Evolutionary conservation across 2,329 filamentous ascomycete genomes (phyloP).

Genomic region (Sclerotinia sclerotiorum): DNA sequence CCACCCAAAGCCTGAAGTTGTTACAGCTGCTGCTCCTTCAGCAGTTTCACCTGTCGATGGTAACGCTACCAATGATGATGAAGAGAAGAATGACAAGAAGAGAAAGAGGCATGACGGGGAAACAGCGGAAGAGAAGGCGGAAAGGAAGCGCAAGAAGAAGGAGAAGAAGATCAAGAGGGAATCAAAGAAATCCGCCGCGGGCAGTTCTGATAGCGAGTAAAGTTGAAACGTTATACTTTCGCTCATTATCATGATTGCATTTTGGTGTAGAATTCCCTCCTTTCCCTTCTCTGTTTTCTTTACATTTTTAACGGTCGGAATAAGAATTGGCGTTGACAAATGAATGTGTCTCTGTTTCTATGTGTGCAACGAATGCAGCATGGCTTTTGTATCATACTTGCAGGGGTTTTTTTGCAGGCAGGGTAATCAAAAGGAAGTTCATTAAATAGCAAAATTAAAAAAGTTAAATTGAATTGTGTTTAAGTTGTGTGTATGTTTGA

Average conservation of each 20-base stretch:
- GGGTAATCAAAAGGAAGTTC: slow-evolving; percentile 15
- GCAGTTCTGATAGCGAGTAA: slow-evolving; percentile 50
- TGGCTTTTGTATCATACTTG: slow-evolving; percentile 21
- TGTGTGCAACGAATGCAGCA: slow-evolving; percentile 16
- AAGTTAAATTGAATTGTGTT: not conserved
- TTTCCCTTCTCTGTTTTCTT: slow-evolving; percentile 13
- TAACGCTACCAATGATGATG: slow-evolving; percentile 52
- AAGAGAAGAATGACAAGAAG: slow-evolving; percentile 66
- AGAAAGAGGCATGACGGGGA: slow-evolving; percentile 79
- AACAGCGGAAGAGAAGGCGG: slow-evolving; percentile 63
- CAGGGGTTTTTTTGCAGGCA: slow-evolving; percentile 18
- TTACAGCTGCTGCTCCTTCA: slow-evolving; percentile 43
- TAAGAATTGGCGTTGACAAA: slow-evolving; percentile 19
- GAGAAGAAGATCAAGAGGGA: slow-evolving; percentile 54
- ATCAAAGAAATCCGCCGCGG: slow-evolving; percentile 47
- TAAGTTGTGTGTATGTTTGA: not conserved
- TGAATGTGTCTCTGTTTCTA: slow-evolving; percentile 10
- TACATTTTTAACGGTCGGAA: slow-evolving; percentile 10
- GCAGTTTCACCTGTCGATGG: slow-evolving; percentile 43
- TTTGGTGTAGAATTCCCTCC: not conserved
- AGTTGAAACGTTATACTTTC: slow-evolving; percentile 2
- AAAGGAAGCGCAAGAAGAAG: slow-evolving; percentile 52
- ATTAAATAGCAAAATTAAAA: slow-evolving; percentile 1
- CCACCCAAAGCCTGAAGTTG: slow-evolving; percentile 44
- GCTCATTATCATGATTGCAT: slow-evolving; percentile 2